phyloP scores from a whole-genome alignment of 2,329 filamentous ascomycete genomes.

The Amesomyces nigricolor region DNA sequence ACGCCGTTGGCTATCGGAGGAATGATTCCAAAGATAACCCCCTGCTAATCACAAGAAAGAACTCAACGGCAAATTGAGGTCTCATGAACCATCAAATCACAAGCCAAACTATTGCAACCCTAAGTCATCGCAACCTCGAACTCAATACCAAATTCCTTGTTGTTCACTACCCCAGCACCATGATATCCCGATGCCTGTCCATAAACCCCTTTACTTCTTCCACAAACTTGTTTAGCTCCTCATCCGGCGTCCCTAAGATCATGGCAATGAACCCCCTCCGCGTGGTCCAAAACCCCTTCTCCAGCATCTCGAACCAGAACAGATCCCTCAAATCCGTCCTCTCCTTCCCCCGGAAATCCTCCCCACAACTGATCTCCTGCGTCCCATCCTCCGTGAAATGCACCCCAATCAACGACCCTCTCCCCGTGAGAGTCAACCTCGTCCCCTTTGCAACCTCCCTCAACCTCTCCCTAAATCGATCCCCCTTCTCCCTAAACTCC shows the following conservation, averaged over 20 bases:
- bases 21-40: too few relatives aligned
- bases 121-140: too few relatives aligned
- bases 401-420: slow-evolving; percentile 25
- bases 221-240: slow-evolving; percentile 39
- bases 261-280: slow-evolving; percentile 38
- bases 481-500: slow-evolving; percentile 27
- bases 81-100: too few relatives aligned
- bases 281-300: slow-evolving; percentile 40
- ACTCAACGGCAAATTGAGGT: too few relatives aligned
- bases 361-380: slow-evolving; percentile 27
- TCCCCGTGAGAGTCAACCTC: slow-evolving; percentile 26
- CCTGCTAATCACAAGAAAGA: too few relatives aligned
- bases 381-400: slow-evolving; percentile 30
- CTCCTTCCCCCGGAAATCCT: slow-evolving; percentile 31
- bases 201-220: slow-evolving; percentile 34
- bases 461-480: slow-evolving; percentile 25
- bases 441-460: slow-evolving; percentile 20
- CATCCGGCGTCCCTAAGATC: slow-evolving; percentile 35
- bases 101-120: too few relatives aligned
- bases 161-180: background rate
- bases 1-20: too few relatives aligned
- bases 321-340: slow-evolving; percentile 34
- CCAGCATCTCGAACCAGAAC: slow-evolving; percentile 44
- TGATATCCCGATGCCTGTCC: slow-evolving; percentile 13
- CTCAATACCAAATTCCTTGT: too few relatives aligned